Conservation (phyloP, 768 basidiomycete genomes). For the Xerocomellus intermedius region DNA sequence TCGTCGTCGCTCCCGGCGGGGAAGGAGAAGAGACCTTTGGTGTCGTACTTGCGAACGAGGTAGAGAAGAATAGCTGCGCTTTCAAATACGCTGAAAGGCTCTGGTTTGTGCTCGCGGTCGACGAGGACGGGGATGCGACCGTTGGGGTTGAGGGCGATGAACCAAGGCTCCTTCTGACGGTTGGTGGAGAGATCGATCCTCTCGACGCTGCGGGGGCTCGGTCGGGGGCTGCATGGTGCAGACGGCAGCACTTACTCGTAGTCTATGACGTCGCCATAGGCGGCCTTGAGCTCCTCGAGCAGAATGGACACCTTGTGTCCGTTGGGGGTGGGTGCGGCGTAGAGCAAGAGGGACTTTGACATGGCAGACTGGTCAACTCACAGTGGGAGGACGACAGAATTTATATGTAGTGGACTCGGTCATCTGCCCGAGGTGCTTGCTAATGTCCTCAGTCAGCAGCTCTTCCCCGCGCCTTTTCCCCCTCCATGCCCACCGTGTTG, state of each 20-base stretch:
- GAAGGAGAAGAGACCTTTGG: slow-evolving; percentile 67
- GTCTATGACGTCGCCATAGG: slow-evolving; percentile 43
- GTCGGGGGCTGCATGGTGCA: not conserved
- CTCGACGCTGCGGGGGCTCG: slow-evolving; percentile 38
- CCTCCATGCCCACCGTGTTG: slow-evolving; percentile 56
- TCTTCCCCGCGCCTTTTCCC: slow-evolving; percentile 10
- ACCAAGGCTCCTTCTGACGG: slow-evolving; percentile 82
- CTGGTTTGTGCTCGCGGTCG: slow-evolving; percentile 50
- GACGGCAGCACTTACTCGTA: slow-evolving; percentile 44
- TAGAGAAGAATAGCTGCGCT: slow-evolving; percentile 83
- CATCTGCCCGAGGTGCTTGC: slow-evolving; percentile 18
- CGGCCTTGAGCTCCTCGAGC: slow-evolving; percentile 62
- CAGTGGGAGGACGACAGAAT: not conserved
- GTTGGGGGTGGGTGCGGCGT: slow-evolving; percentile 56
- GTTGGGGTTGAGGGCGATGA: slow-evolving; percentile 71
- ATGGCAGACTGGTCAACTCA: slow-evolving; percentile 8
- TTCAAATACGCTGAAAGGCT: slow-evolving; percentile 71
- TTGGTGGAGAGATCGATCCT: slow-evolving; percentile 59
- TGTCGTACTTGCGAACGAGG: slow-evolving; percentile 79
- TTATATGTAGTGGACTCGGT: slow-evolving; percentile 12
- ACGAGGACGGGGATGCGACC: slow-evolving; percentile 69
- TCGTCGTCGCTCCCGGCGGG: slow-evolving; percentile 57
- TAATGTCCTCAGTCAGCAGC: slow-evolving; percentile 17
- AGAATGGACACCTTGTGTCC: slow-evolving; percentile 49
- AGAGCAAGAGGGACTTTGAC: slow-evolving; percentile 31